A percentile compares a stretch with the other conserved stretches of the same genome.
Evolutionary conservation across 495 filamentous ascomycete species (phyloP).

Genomic region (Xylaria venustula): DNA sequence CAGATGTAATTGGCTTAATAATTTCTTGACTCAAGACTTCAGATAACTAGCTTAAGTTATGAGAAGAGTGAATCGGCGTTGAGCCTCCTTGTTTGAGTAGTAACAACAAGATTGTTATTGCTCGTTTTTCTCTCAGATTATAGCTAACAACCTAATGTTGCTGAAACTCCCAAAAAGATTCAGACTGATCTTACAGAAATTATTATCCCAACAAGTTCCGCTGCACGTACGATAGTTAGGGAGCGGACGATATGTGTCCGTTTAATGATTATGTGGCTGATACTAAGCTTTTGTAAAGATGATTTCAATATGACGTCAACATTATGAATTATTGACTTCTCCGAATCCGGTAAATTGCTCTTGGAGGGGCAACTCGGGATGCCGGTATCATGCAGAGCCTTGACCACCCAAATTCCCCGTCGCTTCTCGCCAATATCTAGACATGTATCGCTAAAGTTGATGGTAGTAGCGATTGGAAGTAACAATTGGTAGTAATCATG

Average conservation of each 20-base stretch:
- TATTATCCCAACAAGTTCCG: too few relatives aligned
- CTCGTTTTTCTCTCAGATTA: too few relatives aligned
- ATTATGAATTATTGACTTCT: neutral
- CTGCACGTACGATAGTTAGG: neutral
- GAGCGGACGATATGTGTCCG: neutral
- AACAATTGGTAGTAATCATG: neutral
- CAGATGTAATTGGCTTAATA: neutral
- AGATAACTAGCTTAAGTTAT: neutral
- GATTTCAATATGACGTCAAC: constrained; percentile 1
- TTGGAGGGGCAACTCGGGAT: neutral
- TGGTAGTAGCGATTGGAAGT: too few relatives aligned
- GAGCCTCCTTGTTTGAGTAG: neutral
- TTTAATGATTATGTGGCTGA: neutral
- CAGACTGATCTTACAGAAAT: too few relatives aligned
- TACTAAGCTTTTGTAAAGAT: neutral
- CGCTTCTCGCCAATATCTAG: neutral
- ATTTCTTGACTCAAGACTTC: neutral
- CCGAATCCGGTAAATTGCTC: neutral
- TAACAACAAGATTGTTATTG: too few relatives aligned
- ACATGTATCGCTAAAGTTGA: neutral
- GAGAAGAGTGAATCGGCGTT: neutral
- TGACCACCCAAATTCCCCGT: neutral
- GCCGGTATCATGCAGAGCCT: neutral
- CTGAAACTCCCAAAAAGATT: too few relatives aligned
- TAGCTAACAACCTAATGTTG: too few relatives aligned